Evolutionary conservation across 2,329 filamentous ascomycete species (phyloP).

Genomic region (Beauveria brongniartii): DNA sequence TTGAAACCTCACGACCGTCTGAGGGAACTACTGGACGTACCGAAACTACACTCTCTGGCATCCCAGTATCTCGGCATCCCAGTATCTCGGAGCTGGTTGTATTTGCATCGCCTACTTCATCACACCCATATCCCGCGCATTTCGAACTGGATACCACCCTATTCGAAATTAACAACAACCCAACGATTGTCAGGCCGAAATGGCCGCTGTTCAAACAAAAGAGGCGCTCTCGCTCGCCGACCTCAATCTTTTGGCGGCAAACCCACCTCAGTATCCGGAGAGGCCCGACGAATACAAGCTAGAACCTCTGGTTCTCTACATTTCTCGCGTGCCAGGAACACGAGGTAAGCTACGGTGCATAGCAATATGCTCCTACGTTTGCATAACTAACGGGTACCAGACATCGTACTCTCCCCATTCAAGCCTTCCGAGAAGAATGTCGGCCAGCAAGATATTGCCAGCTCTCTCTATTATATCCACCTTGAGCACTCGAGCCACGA

Average conservation of each 20-base stretch:
- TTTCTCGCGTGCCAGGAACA: slow-evolving; percentile 85
- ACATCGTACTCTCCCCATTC: slow-evolving; percentile 84
- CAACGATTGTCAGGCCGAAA: neutral
- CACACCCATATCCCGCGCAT: neutral
- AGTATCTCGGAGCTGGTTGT: too few species aligned
- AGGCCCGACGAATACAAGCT: slow-evolving; percentile 62
- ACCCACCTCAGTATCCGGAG: slow-evolving; percentile 78
- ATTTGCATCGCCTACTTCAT: neutral
- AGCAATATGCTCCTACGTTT: too few species aligned
- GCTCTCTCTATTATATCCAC: slow-evolving; percentile 87
- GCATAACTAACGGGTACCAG: slow-evolving; percentile 35
- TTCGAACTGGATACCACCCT: neutral
- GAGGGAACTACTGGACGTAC: neutral
- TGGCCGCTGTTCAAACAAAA: slow-evolving; percentile 28
- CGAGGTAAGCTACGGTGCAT: slow-evolving; percentile 50
- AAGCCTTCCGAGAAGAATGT: slow-evolving; percentile 87
- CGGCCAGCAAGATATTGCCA: slow-evolving; percentile 76
- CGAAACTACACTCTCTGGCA: neutral
- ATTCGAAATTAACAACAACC: neutral
- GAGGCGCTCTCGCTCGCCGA: slow-evolving; percentile 78
- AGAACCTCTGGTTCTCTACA: slow-evolving; percentile 76
- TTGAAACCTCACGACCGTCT: neutral
- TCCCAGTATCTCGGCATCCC: neutral
- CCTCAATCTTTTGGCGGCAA: slow-evolving; percentile 72
- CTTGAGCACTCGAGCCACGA: slow-evolving; percentile 51